phyloP scores from a whole-genome alignment of 2,329 filamentous ascomycete genomes.

The Blastomyces percursus region DNA sequence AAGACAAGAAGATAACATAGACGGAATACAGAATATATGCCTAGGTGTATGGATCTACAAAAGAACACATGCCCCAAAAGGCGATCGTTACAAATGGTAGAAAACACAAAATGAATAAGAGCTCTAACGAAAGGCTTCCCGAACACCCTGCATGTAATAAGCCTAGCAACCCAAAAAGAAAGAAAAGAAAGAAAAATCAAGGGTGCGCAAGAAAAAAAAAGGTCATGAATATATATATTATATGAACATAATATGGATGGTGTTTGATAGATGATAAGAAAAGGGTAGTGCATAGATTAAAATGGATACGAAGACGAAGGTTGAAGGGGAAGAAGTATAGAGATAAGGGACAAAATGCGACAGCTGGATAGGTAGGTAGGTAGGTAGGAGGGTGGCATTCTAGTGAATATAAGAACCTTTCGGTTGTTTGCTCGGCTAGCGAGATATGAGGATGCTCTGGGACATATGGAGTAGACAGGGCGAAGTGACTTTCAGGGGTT shows the following conservation, averaged over 20 bases:
- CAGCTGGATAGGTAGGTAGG: not conserved
- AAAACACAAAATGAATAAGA: not conserved
- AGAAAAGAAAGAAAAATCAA: not conserved
- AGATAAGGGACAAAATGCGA: not conserved
- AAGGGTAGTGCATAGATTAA: not conserved
- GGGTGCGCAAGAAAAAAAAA: not conserved
- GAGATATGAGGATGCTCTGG: not conserved
- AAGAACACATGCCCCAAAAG: too few relatives aligned
- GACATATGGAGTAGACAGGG: not conserved
- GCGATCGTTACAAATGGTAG: too few relatives aligned
- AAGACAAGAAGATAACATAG: not conserved
- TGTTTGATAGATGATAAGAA: not conserved
- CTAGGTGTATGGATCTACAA: constrained; percentile 34
- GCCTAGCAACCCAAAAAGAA: not conserved
- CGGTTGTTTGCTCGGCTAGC: not conserved
- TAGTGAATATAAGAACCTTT: not conserved
- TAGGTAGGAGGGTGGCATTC: not conserved
- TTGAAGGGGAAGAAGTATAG: not conserved
- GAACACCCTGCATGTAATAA: not conserved
- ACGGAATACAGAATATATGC: constrained; percentile 41
- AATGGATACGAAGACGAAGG: not conserved
- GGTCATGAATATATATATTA: not conserved
- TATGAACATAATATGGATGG: not conserved
- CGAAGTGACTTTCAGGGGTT: not conserved
- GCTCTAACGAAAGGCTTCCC: not conserved